Evolutionary conservation across 345 rosid species (phyloP), one percentile per base, ranked within the genome.

Genomic region (Moricandia arvensis): DNA sequence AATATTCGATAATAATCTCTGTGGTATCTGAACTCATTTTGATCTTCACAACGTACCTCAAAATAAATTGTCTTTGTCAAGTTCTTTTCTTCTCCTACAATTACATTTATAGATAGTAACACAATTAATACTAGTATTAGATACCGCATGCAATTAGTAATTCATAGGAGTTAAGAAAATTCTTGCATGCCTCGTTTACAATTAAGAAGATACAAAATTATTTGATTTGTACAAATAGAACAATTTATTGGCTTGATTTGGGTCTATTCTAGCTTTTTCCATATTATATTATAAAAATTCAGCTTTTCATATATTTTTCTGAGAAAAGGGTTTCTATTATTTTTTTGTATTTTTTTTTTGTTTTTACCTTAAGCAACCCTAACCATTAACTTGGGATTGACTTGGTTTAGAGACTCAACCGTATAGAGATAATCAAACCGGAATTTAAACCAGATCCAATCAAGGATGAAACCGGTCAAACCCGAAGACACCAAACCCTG

Each of bases 21-120:
- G 57, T 41, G 38, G 41, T 70, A 38, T 70, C 41, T 2, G 27
- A 59, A 70, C 66, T 70, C 74, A 59, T 70, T 38, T 33, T 58
- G 2, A 8, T 26, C 37, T 54, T 43, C 33, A 24, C 34, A 64
- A 64, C 31, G 17, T 41, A 41, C 47, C 47, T 11, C 15, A 12
- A 41, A 12, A n/a, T n/a, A 41, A n/a, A 1, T 8, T 9, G 16
- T 8, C 2, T 6, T 6, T 47, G 16, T 66, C 27, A 67, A 51
- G 1, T 16, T 11, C 16, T 37, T 67, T 67, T 30, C 11, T 54
- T 33, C 33, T 54, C 33, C 1, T 58, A 54, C 33, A 12, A 11
- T 41, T 41, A 33, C 47, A 18, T 53, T 68, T 66, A 29, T 45
- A 47, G 26, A 55, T 47, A 47, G 8, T 16, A 47, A 16, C 4